Percentiles rank a stretch among this genome's conserved stretches.
Evolutionary conservation across 495 filamentous ascomycete genomes (phyloP).

Genomic region (Cenococcum geophilum): DNA sequence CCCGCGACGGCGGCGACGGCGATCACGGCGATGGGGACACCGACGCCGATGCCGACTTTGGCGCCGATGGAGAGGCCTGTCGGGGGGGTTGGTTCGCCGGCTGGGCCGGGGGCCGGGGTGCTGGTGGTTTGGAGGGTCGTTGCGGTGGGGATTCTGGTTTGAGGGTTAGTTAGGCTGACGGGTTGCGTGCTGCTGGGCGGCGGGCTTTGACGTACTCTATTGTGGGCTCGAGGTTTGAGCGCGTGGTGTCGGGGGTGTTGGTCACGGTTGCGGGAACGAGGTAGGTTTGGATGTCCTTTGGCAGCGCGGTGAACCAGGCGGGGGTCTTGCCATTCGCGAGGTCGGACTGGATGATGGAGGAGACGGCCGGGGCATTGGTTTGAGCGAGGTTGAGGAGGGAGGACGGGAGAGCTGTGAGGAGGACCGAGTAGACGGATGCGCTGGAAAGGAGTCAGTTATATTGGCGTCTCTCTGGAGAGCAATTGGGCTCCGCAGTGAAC

Average conservation of each 20-base stretch:
- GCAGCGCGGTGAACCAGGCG: constrained; percentile 28
- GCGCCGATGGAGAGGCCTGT: background rate
- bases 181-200: no score
- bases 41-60: no score
- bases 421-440: constrained; percentile 12
- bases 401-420: constrained; percentile 24
- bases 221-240: no score
- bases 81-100: no score
- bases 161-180: no score
- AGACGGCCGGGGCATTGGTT: constrained; percentile 23
- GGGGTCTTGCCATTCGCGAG: constrained; percentile 25
- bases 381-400: constrained; percentile 17
- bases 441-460: background rate
- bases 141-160: background rate
- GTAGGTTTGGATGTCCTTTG: constrained; percentile 26
- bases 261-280: constrained; percentile 10
- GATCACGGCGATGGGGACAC: background rate
- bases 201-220: no score
- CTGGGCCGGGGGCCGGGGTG: background rate
- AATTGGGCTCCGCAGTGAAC: no score
- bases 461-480: no score
- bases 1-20: background rate
- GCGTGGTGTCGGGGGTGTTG: no score
- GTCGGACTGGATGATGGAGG: constrained; percentile 22
- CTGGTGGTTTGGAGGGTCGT: background rate